A percentile compares a stretch with the other conserved stretches of the same genome.
phyloP scores from a whole-genome alignment of 805 yeast species.

The Candida montana region DNA sequence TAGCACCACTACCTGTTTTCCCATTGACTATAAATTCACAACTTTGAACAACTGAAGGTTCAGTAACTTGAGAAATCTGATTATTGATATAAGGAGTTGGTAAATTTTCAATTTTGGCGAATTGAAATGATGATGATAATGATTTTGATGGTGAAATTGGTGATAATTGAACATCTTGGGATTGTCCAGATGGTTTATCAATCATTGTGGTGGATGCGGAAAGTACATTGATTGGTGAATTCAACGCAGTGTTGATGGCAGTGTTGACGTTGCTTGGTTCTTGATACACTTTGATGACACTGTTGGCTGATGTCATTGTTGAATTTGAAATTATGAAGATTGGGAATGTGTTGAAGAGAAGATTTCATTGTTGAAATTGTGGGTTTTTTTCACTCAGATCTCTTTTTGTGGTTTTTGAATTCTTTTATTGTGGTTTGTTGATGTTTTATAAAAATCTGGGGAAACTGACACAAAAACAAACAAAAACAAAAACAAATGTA shows the following conservation, averaged over 20 bases:
- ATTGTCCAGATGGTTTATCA: neutral
- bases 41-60: neutral
- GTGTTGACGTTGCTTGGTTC: constrained; percentile 8
- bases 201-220: neutral
- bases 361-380: neutral
- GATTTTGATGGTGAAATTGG: constrained; percentile 1
- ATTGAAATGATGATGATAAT: constrained; percentile 1
- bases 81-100: constrained; percentile 9
- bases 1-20: neutral
- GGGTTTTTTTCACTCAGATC: neutral
- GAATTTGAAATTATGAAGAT: neutral
- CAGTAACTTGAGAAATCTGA: neutral
- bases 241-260: constrained; percentile 6
- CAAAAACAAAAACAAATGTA: no score
- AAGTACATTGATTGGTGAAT: neutral
- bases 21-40: neutral
- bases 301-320: constrained; percentile 11
- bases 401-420: neutral
- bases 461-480: neutral
- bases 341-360: neutral
- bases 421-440: no score
- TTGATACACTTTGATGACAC: constrained; percentile 14
- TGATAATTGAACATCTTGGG: neutral
- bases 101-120: constrained; percentile 11
- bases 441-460: neutral